A percentile compares a stretch with the other conserved stretches of the same genome.
These are phyloP conservation scores for Colletotrichum lupini DNA, from an alignment of 2,329 filamentous ascomycete species.

Conservation along the genomic window DNA sequence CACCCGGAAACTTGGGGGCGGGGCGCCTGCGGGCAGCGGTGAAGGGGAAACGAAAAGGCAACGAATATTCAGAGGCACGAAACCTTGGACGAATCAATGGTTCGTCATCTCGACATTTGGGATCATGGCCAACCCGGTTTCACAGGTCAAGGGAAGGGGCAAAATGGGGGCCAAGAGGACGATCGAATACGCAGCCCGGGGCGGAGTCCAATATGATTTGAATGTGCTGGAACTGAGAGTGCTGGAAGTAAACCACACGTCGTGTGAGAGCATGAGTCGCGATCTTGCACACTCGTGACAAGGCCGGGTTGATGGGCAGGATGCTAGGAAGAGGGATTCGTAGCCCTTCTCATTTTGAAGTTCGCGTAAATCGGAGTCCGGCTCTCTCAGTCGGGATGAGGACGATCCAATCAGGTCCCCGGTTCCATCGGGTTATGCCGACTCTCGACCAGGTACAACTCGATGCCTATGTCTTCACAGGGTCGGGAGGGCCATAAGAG, in stretches of 20 bases:
- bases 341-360: constrained; percentile 1
- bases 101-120: constrained; percentile 22
- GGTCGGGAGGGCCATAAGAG: not conserved
- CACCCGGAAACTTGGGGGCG: constrained; percentile 23
- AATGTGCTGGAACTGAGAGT: not conserved
- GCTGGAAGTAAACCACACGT: not conserved
- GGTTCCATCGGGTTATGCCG: constrained; percentile 18
- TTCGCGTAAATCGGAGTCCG: constrained; percentile 18
- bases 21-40: constrained; percentile 8
- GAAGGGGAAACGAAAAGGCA: not conserved
- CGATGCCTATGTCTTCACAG: constrained; percentile 12
- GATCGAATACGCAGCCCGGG: constrained; percentile 3
- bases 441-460: not conserved
- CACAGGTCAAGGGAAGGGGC: constrained; percentile 18
- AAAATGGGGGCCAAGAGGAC: constrained; percentile 21
- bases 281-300: constrained; percentile 14
- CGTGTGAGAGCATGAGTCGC: constrained; percentile 4
- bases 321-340: not conserved
- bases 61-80: not conserved
- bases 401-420: not conserved
- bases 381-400: not conserved
- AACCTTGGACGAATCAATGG: not conserved
- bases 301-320: not conserved
- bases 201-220: constrained; percentile 7
- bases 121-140: constrained; percentile 16